Base-by-base conservation (phyloP, 331 rosid species). In the Rhamnella rubrinervis region DNA sequence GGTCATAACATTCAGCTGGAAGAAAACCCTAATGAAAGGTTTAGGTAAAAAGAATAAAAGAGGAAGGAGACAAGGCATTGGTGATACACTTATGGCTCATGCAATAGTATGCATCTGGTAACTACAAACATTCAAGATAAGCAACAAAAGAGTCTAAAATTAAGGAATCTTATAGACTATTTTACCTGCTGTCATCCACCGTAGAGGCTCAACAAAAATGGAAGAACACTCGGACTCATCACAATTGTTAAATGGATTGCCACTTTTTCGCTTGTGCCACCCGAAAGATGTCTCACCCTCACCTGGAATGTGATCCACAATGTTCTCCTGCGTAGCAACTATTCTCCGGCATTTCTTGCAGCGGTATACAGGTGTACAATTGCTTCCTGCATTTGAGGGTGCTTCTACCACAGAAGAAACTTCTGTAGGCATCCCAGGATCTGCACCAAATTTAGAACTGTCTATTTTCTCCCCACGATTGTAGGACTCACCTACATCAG, bases 171-270 rank as follows among this genome's bases (percentile, higher is more conserved):
- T 15, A 77, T 23, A 17, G 47, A 67, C 50, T 52, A 61, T 20
- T 20, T 82, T 87, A 91, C 98, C 98, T 70, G 89, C 88, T 52
- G 88, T 89, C 98, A 95, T 95, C 98, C 98, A 95, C 53, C 63
- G 87, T 21, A 95, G 85, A 75, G 97, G 98, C 88, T 95, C 97
- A 46, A 95, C 77, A 82, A 95, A 95, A 74, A 91, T 64, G 63
- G 98, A 95, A 44, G 98, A 91, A 81, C 98, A 95, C 56, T 85
- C 97, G 1, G 77, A 72, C 66, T 93, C 98, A 67, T 80, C 80
- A 25, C 85, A 83, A 67, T 87, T 93, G 75, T 78, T 75, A 57
- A 77, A 87, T 13, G 88, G 92, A 77, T 82, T 84, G 74, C 97
- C 89, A 61, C 95, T 76, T 78, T 73, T 89, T 67, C 85, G 80